phyloP scores from a whole-genome alignment of 208 protist genomes.

The Wallacemonas sp. region DNA sequence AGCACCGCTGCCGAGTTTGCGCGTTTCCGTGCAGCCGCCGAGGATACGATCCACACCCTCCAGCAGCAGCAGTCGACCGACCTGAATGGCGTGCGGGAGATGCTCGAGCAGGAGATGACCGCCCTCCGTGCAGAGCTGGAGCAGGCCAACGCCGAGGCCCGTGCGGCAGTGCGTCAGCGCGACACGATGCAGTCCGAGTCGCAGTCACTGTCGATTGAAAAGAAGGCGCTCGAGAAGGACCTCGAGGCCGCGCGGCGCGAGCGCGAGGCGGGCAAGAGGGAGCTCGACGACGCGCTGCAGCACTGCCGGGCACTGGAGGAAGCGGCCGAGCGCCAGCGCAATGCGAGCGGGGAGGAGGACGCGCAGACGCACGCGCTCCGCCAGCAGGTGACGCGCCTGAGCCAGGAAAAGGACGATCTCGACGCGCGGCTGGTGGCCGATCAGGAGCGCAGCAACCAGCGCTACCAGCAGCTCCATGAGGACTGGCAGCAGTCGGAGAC shows the following conservation, averaged over 20 bases:
- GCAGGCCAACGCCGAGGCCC: slow-evolving; percentile 33
- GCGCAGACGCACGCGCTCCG: slow-evolving; percentile 26
- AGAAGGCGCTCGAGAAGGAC: slow-evolving; percentile 31
- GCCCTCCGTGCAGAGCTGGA: slow-evolving; percentile 36
- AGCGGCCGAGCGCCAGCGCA: slow-evolving; percentile 37
- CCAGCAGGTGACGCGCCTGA: slow-evolving; percentile 25
- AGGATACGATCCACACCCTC: slow-evolving; percentile 17
- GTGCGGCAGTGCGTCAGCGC: slow-evolving; percentile 36
- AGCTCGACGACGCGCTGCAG: slow-evolving; percentile 29
- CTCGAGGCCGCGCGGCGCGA: slow-evolving; percentile 27
- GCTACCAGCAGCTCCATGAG: slow-evolving; percentile 33
- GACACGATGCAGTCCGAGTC: slow-evolving; percentile 45
- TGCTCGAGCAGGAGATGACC: slow-evolving; percentile 53
- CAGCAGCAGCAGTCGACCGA: slow-evolving; percentile 32
- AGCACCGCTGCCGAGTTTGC: not conserved
- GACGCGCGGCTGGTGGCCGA: slow-evolving; percentile 30
- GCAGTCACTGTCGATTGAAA: slow-evolving; percentile 26
- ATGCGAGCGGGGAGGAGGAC: slow-evolving; percentile 25
- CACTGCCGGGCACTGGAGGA: slow-evolving; percentile 30
- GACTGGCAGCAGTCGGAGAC: slow-evolving; percentile 53
- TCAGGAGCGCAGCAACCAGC: slow-evolving; percentile 28
- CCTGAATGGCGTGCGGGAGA: slow-evolving; percentile 36
- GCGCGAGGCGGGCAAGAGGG: slow-evolving; percentile 25
- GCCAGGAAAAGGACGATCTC: slow-evolving; percentile 35
- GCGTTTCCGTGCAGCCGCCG: slow-evolving; percentile 21